These are phyloP conservation scores for Aquilaria agallochum DNA, from an alignment of 441 rosid species.

Conservation along the genomic window DNA sequence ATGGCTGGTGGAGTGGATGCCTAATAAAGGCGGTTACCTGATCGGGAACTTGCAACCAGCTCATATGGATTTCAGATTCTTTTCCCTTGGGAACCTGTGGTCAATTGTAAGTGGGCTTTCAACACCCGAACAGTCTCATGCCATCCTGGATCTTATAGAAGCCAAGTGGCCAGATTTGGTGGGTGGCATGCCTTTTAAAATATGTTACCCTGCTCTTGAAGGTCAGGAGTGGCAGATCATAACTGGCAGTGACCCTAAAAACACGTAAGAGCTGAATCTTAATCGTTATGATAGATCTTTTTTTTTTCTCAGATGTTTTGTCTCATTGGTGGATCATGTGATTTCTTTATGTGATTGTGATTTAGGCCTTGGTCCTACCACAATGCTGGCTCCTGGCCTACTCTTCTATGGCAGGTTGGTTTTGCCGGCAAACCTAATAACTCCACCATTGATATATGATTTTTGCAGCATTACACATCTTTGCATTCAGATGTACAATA, in stretches of 20 bases:
- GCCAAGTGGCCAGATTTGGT: conserved; percentile 87
- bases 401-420: conserved; percentile 91
- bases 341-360: conserved; percentile 13
- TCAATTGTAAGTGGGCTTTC: conserved; percentile 72
- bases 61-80: conserved; percentile 92
- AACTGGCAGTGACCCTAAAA: conserved; percentile 90
- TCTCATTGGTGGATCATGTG: not conserved
- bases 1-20: conserved; percentile 97
- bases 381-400: conserved; percentile 91
- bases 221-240: conserved; percentile 95
- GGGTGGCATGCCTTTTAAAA: conserved; percentile 88
- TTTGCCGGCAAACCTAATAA: not conserved
- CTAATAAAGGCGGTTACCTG: conserved; percentile 79
- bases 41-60: conserved; percentile 95
- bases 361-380: conserved; percentile 95
- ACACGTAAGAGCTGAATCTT: conserved; percentile 54
- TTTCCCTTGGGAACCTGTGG: conserved; percentile 89
- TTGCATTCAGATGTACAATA: not conserved
- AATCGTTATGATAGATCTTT: not conserved
- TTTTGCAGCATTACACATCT: too few species aligned
- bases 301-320: not conserved
- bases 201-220: conserved; percentile 91
- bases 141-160: conserved; percentile 79
- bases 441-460: too few species aligned
- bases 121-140: conserved; percentile 73